Conservation (phyloP, 495 filamentous ascomycete species). For the Neurospora sp. region DNA sequence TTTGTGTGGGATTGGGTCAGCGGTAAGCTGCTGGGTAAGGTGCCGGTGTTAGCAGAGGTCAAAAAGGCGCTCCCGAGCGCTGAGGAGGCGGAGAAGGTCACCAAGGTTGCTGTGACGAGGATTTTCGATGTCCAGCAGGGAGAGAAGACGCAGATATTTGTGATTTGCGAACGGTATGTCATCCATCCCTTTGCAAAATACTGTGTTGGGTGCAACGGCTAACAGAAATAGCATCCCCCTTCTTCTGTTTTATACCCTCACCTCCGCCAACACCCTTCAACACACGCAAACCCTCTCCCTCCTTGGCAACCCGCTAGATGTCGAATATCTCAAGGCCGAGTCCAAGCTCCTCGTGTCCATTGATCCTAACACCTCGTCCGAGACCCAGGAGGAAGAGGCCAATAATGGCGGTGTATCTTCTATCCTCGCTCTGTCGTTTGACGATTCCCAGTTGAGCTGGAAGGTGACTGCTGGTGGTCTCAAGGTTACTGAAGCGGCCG, state of each 20-base stretch:
- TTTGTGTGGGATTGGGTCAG: slow-evolving; percentile 74
- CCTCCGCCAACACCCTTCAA: slow-evolving; percentile 30
- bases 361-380: slow-evolving; percentile 34
- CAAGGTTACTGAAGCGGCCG: slow-evolving; percentile 2
- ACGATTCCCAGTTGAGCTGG: slow-evolving; percentile 9
- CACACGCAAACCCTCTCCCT: slow-evolving; percentile 38
- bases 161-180: slow-evolving; percentile 59
- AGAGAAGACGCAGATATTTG: slow-evolving; percentile 36
- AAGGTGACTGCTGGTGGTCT: slow-evolving; percentile 1
- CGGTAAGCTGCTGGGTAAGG: slow-evolving; percentile 41
- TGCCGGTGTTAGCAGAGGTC: slow-evolving; percentile 38
- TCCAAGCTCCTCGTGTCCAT: slow-evolving; percentile 44
- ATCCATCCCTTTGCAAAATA: background rate
- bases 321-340: slow-evolving; percentile 22
- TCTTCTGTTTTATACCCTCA: background rate
- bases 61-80: slow-evolving; percentile 1
- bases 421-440: slow-evolving; percentile 6
- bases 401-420: slow-evolving; percentile 5
- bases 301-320: slow-evolving; percentile 52
- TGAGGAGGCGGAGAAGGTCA: slow-evolving; percentile 15
- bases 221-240: background rate
- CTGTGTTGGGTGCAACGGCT: background rate
- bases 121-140: slow-evolving; percentile 20
- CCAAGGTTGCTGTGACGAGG: slow-evolving; percentile 43
- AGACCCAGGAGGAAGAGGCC: slow-evolving; percentile 8